Percentiles rank a stretch among this genome's conserved stretches.
phyloP scores from a whole-genome alignment of 2,329 filamentous ascomycete genomes.

The Aspergillus versicolor region DNA sequence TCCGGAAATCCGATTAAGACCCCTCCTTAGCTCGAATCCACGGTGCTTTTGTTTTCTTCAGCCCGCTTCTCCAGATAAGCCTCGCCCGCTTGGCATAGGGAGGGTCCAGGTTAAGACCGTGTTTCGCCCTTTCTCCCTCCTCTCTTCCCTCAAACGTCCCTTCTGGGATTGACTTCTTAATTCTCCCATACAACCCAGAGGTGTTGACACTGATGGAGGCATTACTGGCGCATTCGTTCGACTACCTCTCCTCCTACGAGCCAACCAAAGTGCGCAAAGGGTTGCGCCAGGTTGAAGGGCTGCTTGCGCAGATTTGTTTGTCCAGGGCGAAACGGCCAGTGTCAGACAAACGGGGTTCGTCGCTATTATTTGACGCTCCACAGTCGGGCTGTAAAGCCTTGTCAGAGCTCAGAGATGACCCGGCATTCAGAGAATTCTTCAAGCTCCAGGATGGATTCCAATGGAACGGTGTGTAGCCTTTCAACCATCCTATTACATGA shows the following conservation, averaged over 20 bases:
- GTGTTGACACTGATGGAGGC: conserved; percentile 69
- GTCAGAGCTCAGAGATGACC: conserved; percentile 71
- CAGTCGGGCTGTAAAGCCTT: conserved; percentile 61
- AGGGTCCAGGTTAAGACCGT: conserved; percentile 11
- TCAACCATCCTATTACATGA: background rate
- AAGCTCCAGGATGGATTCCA: conserved; percentile 95
- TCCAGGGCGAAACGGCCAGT: conserved; percentile 49
- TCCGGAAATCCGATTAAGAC: background rate
- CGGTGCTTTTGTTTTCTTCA: conserved; percentile 1
- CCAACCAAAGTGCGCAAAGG: conserved; percentile 89
- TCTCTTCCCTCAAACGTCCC: conserved; percentile 2
- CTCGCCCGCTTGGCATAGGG: conserved; percentile 10
- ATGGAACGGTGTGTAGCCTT: conserved; percentile 69
- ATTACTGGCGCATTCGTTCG: conserved; percentile 87
- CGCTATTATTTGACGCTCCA: conserved; percentile 38
- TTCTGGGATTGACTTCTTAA: conserved; percentile 1
- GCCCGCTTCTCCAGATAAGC: conserved; percentile 11
- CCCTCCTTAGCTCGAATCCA: conserved; percentile 4
- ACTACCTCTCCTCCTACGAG: conserved; percentile 93
- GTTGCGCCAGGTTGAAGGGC: conserved; percentile 86
- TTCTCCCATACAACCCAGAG: background rate
- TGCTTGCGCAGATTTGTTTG: conserved; percentile 92
- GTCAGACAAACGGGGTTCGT: conserved; percentile 44
- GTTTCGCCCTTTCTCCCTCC: conserved; percentile 6
- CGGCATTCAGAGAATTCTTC: conserved; percentile 93